These are phyloP conservation scores for Diaporthe amygdali DNA, from an alignment of 2,329 filamentous ascomycete genomes.

Conservation along the genomic window DNA sequence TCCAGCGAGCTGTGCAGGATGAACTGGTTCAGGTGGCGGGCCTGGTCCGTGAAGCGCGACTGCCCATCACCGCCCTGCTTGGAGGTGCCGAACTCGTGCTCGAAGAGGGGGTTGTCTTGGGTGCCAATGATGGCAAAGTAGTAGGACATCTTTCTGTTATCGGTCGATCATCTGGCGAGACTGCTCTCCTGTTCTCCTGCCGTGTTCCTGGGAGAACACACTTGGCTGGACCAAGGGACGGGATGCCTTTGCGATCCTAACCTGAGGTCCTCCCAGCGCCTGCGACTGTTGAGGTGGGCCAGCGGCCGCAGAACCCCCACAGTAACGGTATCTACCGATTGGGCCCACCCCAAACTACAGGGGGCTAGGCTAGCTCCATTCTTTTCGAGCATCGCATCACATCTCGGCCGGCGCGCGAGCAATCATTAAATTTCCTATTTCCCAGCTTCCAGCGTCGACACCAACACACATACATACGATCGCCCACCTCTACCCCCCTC, in stretches of 20 bases:
- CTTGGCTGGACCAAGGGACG: not conserved
- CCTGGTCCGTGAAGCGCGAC: constrained; percentile 85
- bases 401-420: constrained; percentile 9
- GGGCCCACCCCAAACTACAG: not conserved
- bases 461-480: not conserved
- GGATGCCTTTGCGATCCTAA: not conserved
- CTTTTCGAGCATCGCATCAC: not conserved
- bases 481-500: not conserved
- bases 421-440: not conserved
- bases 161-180: constrained; percentile 34
- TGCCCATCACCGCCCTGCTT: constrained; percentile 95
- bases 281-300: constrained; percentile 7
- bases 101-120: constrained; percentile 94
- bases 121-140: constrained; percentile 98
- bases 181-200: not conserved
- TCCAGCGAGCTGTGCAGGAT: constrained; percentile 93
- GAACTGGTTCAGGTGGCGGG: constrained; percentile 95
- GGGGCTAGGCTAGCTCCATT: not conserved
- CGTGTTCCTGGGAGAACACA: not conserved
- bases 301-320: not conserved
- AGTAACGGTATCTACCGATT: constrained; percentile 17
- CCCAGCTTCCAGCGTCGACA: not conserved
- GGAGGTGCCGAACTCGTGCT: constrained; percentile 95
- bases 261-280: not conserved
- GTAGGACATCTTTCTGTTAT: constrained; percentile 78